Base-by-base conservation (phyloP, 169 alveolate genomes). In the Theileria parva region DNA sequence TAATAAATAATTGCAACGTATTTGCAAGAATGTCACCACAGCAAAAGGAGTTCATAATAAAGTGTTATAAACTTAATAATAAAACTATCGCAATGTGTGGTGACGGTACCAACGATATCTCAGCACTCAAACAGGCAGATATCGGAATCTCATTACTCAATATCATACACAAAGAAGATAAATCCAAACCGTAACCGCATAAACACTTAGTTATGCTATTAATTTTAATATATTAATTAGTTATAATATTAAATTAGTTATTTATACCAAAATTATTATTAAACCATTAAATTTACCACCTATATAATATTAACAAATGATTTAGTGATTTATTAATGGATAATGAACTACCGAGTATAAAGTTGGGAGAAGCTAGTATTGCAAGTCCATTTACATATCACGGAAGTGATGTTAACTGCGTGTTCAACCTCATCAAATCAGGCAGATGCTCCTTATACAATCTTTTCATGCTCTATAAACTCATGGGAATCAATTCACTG, bases 91-190 rank as follows among this genome's bases (percentile, higher is more conserved):
- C 96, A 30, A 97, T 97, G 99, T 96, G 99, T 87, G 99, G 99
- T 12, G 99, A 98, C 91, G 99, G 99, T 1, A 97, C 99, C 21
- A 98, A 98, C 81, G 99, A 98, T 86, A 98, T 97, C 63, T 99
- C 99, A n/a, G 99, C 99, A 1, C 91, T 98, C 66, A 98, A 97
- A 80, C 95, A 96, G 53, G 98, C 99, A 9, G 96, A 96, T 74
- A 98, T 98, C 13, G 99, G 99, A 44, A 93, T 98, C 7, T 98
- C 99, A 23, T 87, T 98, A 51, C 87, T 97, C 61, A 95, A 94
- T 84, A 92, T 74, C 77, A 88, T 85, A 76, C 57, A 85, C 59
- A 73, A 83, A 44, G 53, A 44, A 4, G 53, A 44, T 44, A 44
- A 44, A 44, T 44, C 53, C 53, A 44, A 44, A 44, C 53, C 53